Evolutionary conservation across 2,329 filamentous ascomycete species (phyloP), one percentile per base, ranked within the genome.

Genomic region (Monascus ruber): DNA sequence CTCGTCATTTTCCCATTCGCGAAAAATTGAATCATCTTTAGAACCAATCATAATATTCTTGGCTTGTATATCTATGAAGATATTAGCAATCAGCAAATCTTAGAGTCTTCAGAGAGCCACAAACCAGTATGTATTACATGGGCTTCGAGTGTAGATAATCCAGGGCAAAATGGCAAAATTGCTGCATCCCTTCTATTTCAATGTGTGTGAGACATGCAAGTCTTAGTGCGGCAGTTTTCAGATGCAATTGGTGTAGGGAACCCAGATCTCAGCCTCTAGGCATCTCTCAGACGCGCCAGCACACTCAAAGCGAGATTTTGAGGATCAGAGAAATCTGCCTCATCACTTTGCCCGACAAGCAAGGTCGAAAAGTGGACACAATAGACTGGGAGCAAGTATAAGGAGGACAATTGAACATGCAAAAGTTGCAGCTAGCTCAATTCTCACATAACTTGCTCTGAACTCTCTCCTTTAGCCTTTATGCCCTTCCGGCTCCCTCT

Each of bases 41-140:
- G 53, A 45, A 4, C 29, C 35, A 1, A 53, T 28, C 32, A 61
- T 44, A 11, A 60, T 44, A 28, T 59, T 59, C 9, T 47, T 45
- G 2, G 47, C 47, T 35, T 53, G 49, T 7, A 58, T 49, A 42
- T 57, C 50, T 57, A 28, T n/a, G 24, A 28, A 27, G 24, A 34
- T 32, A 38, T 39, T 41, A 41, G 7, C 35, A 24, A 26, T n/a
- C n/a, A 33, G 27, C 36, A 10, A 2, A 24, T 35, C 24, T 6
- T 24, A 34, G 6, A n/a, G 7, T 24, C 11, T 24, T 26, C 28
- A 7, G 5, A 24, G 11, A 26, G 36, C 34, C 34, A 5, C 9
- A 24, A 47, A n/a, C 49, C 49, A 31, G 45, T 53, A 47, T 54
- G 44, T 27, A 48, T 41, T 4, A 47, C 24, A 10, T 47, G 35